A percentile compares a stretch with the other conserved stretches of the same genome.
Conservation (phyloP, 2,329 filamentous ascomycete species). For the Canariomyces notabilis region DNA sequence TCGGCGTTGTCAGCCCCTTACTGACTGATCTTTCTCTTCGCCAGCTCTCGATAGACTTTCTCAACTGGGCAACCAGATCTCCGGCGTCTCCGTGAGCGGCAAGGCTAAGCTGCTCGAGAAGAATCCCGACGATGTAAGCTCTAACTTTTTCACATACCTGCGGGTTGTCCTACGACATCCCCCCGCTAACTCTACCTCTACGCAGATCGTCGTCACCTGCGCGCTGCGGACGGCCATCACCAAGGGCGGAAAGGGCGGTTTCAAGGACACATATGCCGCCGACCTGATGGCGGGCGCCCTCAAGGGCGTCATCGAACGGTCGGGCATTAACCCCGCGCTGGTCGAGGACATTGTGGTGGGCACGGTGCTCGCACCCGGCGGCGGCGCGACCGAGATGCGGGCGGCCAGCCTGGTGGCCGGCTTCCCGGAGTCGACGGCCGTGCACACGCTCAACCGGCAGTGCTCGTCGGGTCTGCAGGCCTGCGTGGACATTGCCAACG, state of each 20-base stretch:
- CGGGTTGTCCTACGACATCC: not conserved
- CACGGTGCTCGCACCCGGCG: constrained; percentile 84
- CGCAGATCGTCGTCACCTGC: constrained; percentile 79
- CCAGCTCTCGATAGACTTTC: constrained; percentile 53
- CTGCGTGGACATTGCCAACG: constrained; percentile 89
- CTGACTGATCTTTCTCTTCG: not conserved
- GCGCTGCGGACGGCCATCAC: constrained; percentile 89
- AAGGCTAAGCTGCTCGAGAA: constrained; percentile 58
- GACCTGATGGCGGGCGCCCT: constrained; percentile 84
- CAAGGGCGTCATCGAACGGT: constrained; percentile 74
- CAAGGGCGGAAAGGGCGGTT: constrained; percentile 85
- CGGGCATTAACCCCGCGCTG: constrained; percentile 77
- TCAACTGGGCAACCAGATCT: constrained; percentile 58
- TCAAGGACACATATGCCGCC: constrained; percentile 88
- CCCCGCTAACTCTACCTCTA: constrained; percentile 24
- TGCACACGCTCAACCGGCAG: constrained; percentile 86
- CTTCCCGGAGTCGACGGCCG: constrained; percentile 79
- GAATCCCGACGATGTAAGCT: constrained; percentile 59
- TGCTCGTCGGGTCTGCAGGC: constrained; percentile 92
- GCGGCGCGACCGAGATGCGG: constrained; percentile 94
- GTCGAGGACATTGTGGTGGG: constrained; percentile 94
- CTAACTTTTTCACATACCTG: not conserved
- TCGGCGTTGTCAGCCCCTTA: not conserved
- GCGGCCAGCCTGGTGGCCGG: constrained; percentile 86
- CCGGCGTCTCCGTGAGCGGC: constrained; percentile 37